Percentiles rank a stretch among this genome's conserved stretches.
Evolutionary conservation across 169 alveolate genomes (phyloP).

Genomic region (Cardiosporidium cionae): DNA sequence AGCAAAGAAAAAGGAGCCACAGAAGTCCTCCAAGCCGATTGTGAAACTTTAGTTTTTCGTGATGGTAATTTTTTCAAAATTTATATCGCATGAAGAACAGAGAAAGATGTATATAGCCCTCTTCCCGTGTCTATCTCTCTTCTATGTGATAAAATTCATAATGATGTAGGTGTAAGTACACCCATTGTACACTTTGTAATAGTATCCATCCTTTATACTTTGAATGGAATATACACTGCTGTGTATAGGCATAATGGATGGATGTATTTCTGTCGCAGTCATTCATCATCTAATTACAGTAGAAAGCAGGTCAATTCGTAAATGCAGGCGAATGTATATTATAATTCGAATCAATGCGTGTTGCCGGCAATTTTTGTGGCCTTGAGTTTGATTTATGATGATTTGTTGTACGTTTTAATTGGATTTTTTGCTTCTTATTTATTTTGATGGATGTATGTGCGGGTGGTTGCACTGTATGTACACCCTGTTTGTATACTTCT

Average conservation of each 20-base stretch:
- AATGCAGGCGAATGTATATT: too few relatives aligned
- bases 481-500: too few relatives aligned
- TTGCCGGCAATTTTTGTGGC: too few relatives aligned
- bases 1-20: slow-evolving; percentile 22
- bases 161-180: neutral
- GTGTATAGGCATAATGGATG: slow-evolving; percentile 67
- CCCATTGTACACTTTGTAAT: slow-evolving; percentile 14
- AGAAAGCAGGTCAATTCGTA: slow-evolving; percentile 62
- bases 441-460: too few relatives aligned
- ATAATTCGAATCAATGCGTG: too few relatives aligned
- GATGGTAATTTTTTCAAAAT: neutral
- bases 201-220: slow-evolving; percentile 56
- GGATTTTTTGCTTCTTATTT: too few relatives aligned
- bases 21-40: slow-evolving; percentile 21
- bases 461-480: too few relatives aligned
- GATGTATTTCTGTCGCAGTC: slow-evolving; percentile 85
- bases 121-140: neutral
- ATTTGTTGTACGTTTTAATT: too few relatives aligned
- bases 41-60: slow-evolving; percentile 4
- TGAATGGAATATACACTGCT: slow-evolving; percentile 22
- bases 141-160: neutral
- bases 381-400: too few relatives aligned
- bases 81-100: neutral
- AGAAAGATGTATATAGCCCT: neutral
- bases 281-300: slow-evolving; percentile 84